phyloP scores from a whole-genome alignment of 2,329 filamentous ascomycete genomes.

The Monosporascus sp. region DNA sequence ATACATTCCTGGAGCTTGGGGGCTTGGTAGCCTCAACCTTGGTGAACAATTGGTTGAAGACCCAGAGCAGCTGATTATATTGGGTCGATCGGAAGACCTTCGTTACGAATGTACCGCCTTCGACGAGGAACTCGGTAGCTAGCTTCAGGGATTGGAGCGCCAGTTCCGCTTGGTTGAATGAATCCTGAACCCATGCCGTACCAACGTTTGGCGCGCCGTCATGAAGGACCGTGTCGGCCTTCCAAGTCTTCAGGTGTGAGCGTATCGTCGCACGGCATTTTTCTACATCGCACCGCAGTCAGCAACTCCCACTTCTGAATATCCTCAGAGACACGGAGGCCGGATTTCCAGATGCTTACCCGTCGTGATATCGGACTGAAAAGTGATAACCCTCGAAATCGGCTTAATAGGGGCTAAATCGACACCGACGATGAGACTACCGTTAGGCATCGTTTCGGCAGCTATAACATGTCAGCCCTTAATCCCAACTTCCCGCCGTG shows the following conservation, averaged over 20 bases:
- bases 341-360: background rate
- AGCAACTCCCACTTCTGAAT: background rate
- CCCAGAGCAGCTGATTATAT: conserved; percentile 93
- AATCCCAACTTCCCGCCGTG: background rate
- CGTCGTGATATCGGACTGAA: conserved; percentile 96
- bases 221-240: conserved; percentile 91
- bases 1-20: conserved; percentile 90
- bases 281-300: conserved; percentile 36
- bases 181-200: conserved; percentile 97
- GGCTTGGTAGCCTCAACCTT: conserved; percentile 98
- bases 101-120: conserved; percentile 90
- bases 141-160: conserved; percentile 87
- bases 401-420: conserved; percentile 94
- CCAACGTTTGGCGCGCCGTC: conserved; percentile 97
- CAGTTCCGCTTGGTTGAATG: conserved; percentile 93
- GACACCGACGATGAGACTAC: conserved; percentile 88
- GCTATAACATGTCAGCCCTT: conserved; percentile 86
- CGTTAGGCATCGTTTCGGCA: conserved; percentile 86
- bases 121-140: conserved; percentile 84
- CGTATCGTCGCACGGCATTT: conserved; percentile 89
- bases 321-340: background rate
- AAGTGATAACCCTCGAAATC: conserved; percentile 88
- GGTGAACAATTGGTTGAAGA: conserved; percentile 92
- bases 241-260: conserved; percentile 89
- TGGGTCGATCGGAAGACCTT: conserved; percentile 98